Base-by-base conservation (phyloP, 2,329 filamentous ascomycete genomes). In the Fusarium chuoi region DNA sequence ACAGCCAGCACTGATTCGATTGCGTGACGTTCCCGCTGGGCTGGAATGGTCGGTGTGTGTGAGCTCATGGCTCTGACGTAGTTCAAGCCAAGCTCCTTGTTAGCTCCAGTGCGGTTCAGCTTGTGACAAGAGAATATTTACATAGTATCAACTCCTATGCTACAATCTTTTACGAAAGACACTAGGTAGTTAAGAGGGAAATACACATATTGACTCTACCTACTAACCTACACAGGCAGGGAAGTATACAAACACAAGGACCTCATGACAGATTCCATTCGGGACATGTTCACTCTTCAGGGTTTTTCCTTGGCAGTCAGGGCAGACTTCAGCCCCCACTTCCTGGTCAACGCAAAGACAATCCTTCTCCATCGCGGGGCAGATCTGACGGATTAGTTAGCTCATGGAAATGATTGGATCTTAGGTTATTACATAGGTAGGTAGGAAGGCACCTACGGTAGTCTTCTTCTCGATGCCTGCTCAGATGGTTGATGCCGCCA, bases 11-110 rank as follows among this genome's bases (percentile, higher is more conserved):
- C 26, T 45, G 42, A 49, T 28, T 30, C 35, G 33, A 24, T 41
- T 52, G 30, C 13, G 26, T 52, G 35, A 41, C 28, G 51, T 42
- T 55, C 20, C 26, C 24, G 20, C 35, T 41, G 26, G 52, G 48
- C 46, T 65, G 46, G 65, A 70, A 70, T 70, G 52, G 46, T 28
- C 28, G 54, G 61, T 62, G 62, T 33, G 39, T 65, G 35, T 51
- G 48, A 60, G 48, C 60, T 70, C 48, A 49, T 60, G 42, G 35
- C 41, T 70, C 66, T 70, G 68, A 70, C 68, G 67, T 70, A 70
- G 48, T 36, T 38, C 44, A 39, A 59, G 36, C 36, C 48, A 44
- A 54, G 63, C 63, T 68, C 49, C 46, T 7, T 39, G 60, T 36
- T n/a, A 69, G 46, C 41, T 65, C 28, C 30, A 51, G 42, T 36